Evolutionary conservation across 768 basidiomycete genomes (phyloP).

Genomic region (Hypsizygus marmoreus): DNA sequence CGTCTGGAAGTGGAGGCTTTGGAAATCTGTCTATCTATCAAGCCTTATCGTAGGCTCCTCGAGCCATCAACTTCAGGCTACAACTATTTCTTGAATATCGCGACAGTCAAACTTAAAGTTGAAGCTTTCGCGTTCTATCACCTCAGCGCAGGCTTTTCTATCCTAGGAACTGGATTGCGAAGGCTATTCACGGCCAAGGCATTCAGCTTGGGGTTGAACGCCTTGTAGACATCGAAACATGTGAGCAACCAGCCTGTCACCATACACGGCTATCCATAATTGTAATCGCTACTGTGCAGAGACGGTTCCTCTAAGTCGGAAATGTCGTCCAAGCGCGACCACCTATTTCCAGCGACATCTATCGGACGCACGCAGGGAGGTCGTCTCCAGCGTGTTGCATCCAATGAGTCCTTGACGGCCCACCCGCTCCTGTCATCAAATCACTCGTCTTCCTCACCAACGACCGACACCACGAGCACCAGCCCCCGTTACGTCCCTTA

Average conservation of each 20-base stretch:
- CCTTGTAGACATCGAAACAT: no score
- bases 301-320: not conserved
- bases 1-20: not conserved
- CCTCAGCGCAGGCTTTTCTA: no score
- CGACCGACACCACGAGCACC: conserved; percentile 23
- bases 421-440: conserved; percentile 65
- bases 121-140: no score
- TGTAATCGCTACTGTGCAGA: not conserved
- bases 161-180: no score
- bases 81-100: no score
- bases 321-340: conserved; percentile 38
- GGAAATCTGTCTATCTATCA: no score
- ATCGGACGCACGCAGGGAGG: conserved; percentile 53
- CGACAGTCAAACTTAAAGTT: no score
- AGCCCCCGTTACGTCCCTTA: conserved; percentile 70
- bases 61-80: no score
- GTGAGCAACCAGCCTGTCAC: not conserved
- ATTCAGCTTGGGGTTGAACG: no score
- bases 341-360: conserved; percentile 52
- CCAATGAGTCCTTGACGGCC: conserved; percentile 57
- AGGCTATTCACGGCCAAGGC: no score
- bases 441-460: conserved; percentile 29
- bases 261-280: not conserved
- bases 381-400: conserved; percentile 40
- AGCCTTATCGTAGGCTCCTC: no score